Evolutionary conservation across 768 basidiomycete genomes (phyloP).

Genomic region (Leucocoprinus birnbaumii): DNA sequence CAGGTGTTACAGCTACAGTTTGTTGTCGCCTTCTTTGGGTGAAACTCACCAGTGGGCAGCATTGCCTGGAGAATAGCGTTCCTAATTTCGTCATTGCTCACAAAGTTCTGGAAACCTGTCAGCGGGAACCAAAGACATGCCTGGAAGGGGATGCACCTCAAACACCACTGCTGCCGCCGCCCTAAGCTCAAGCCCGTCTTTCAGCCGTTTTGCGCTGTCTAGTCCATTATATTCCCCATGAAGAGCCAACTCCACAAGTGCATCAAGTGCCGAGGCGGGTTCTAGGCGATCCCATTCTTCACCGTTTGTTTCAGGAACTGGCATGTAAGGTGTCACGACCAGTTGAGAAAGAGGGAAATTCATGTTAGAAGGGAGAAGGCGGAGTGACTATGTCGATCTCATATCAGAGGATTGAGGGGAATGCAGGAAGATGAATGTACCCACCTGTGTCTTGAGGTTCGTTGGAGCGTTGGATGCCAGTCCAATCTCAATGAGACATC

Average conservation of each 20-base stretch:
- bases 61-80: constrained; percentile 70
- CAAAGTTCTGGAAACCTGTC: constrained; percentile 57
- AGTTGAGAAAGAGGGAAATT: constrained; percentile 67
- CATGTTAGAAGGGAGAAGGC: constrained; percentile 38
- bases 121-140: background rate
- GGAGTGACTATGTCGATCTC: constrained; percentile 35
- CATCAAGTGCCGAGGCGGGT: constrained; percentile 76
- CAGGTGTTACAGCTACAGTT: background rate
- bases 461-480: constrained; percentile 95
- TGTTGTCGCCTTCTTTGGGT: no score
- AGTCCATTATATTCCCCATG: constrained; percentile 87
- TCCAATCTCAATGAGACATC: constrained; percentile 84
- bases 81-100: constrained; percentile 67
- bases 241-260: constrained; percentile 75
- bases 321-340: constrained; percentile 68
- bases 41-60: constrained; percentile 23
- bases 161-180: constrained; percentile 79
- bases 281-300: constrained; percentile 94
- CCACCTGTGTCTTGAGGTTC: constrained; percentile 80
- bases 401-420: constrained; percentile 8
- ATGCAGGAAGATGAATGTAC: background rate
- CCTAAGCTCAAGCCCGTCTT: constrained; percentile 72
- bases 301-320: constrained; percentile 79
- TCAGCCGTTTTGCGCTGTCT: constrained; percentile 52
- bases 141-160: constrained; percentile 54